A percentile compares a stretch with the other conserved stretches of the same genome.
Conservation (phyloP, 805 yeast species). For the Kurtzmaniella cleridarum region DNA sequence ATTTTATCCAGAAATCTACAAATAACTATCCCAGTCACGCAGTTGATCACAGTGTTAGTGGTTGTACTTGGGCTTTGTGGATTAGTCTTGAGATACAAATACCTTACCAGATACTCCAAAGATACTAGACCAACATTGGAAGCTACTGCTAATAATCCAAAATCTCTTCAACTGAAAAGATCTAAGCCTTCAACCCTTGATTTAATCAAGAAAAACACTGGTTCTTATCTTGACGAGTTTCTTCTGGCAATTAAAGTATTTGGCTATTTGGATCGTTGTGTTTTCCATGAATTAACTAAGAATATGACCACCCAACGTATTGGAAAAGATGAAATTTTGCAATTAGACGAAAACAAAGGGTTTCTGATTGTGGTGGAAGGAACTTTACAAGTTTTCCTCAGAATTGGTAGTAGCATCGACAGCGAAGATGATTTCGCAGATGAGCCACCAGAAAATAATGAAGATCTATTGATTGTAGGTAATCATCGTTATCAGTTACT, state of each 20-base stretch:
- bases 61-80: slow-evolving; percentile 30
- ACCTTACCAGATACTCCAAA: slow-evolving; percentile 56
- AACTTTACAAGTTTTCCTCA: slow-evolving; percentile 69
- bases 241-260: slow-evolving; percentile 86
- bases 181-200: slow-evolving; percentile 1
- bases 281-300: slow-evolving; percentile 87
- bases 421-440: slow-evolving; percentile 15
- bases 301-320: slow-evolving; percentile 86
- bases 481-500: slow-evolving; percentile 64
- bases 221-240: slow-evolving; percentile 83
- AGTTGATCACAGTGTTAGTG: slow-evolving; percentile 32
- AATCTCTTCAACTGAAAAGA: not conserved
- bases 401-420: slow-evolving; percentile 21
- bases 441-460: slow-evolving; percentile 25
- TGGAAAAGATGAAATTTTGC: slow-evolving; percentile 68
- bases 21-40: slow-evolving; percentile 47
- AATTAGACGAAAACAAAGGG: slow-evolving; percentile 71
- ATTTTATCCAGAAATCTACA: slow-evolving; percentile 38
- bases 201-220: slow-evolving; percentile 26
- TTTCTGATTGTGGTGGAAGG: slow-evolving; percentile 94
- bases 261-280: slow-evolving; percentile 86
- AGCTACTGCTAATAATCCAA: too few relatives aligned
- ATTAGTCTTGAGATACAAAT: slow-evolving; percentile 55
- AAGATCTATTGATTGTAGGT: slow-evolving; percentile 45
- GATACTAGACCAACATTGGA: slow-evolving; percentile 13